Conservation (phyloP, 306 rosid genomes). For the Sicyos edulis region DNA sequence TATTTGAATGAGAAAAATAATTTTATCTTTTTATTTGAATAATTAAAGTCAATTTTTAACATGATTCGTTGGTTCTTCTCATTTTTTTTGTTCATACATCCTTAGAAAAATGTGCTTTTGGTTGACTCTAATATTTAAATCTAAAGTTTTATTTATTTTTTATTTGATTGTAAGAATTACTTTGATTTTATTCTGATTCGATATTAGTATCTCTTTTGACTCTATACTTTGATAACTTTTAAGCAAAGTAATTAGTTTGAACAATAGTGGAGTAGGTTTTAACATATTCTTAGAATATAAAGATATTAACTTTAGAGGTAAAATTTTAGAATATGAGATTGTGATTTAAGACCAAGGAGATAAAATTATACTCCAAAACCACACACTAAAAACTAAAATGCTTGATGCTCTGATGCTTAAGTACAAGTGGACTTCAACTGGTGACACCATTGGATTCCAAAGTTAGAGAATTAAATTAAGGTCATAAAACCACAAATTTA, state of each 20-base stretch:
- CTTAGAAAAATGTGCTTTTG: background rate
- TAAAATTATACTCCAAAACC: background rate
- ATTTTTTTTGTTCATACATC: background rate
- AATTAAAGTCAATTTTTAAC: background rate
- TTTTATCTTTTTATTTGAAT: background rate
- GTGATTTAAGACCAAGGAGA: background rate
- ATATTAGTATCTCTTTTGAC: background rate
- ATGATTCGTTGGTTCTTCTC: background rate
- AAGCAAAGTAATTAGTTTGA: constrained; percentile 1
- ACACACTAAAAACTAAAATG: background rate
- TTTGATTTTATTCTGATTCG: constrained; percentile 9
- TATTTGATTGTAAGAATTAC: background rate
- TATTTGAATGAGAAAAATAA: background rate
- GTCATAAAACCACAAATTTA: constrained; percentile 5
- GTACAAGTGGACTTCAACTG: constrained; percentile 22
- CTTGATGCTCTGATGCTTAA: constrained; percentile 12
- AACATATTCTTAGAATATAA: constrained; percentile 3
- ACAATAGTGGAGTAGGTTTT: background rate
- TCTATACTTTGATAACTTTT: background rate
- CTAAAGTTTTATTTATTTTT: background rate
- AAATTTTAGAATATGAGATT: background rate
- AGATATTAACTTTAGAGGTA: background rate
- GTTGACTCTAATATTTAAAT: background rate
- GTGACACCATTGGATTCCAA: constrained; percentile 32
- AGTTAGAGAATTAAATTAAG: constrained; percentile 26